Evolutionary conservation across 768 basidiomycete genomes (phyloP).

Genomic region (Cystobasidium onofrii): DNA sequence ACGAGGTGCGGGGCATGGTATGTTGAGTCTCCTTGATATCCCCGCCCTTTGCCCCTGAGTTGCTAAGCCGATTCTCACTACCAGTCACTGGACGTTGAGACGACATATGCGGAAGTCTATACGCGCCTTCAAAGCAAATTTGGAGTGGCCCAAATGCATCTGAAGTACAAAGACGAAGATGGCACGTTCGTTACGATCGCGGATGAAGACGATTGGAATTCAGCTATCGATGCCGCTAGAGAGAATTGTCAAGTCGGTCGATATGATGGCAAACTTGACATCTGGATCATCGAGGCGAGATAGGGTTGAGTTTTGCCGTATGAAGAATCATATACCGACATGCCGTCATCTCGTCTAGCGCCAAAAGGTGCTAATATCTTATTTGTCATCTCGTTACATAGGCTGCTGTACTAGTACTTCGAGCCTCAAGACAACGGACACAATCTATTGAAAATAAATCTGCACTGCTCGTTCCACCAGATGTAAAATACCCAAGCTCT

Average conservation of each 20-base stretch:
- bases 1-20: conserved; percentile 35
- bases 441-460: no score
- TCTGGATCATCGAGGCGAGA: conserved; percentile 23
- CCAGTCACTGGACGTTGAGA: conserved; percentile 17
- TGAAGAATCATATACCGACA: no score
- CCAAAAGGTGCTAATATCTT: no score
- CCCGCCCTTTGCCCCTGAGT: no score
- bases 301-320: background rate
- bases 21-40: no score
- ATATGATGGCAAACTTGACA: conserved; percentile 36
- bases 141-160: background rate
- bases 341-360: no score
- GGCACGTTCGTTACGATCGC: conserved; percentile 32
- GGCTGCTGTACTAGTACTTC: no score
- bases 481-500: no score
- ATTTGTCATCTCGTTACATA: no score
- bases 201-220: conserved; percentile 39
- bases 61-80: background rate
- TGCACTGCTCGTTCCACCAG: no score
- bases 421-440: no score
- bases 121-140: conserved; percentile 35
- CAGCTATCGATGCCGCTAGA: conserved; percentile 34
- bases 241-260: conserved; percentile 28
- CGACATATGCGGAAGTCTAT: conserved; percentile 20
- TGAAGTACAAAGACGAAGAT: conserved; percentile 38